These are phyloP conservation scores for Rhizopogon parksii DNA, from an alignment of 1,284 basidiomycete species.

Conservation along the genomic window DNA sequence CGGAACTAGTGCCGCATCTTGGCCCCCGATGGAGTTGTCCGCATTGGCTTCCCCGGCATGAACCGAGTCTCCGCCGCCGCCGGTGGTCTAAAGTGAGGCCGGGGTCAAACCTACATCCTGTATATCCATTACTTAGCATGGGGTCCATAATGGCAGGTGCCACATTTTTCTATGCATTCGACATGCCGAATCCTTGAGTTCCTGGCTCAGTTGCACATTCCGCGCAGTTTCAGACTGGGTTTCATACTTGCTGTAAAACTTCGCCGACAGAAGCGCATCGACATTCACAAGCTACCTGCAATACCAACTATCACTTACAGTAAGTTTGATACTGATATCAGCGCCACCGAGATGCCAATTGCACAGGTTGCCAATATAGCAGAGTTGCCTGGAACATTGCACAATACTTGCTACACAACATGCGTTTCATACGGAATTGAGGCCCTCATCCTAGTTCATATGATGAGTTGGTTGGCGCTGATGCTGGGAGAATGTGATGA, in stretches of 20 bases:
- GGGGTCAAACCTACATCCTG: too few relatives aligned
- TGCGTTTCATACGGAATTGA: background rate
- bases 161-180: too few relatives aligned
- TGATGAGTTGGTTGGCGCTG: background rate
- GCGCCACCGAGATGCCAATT: background rate
- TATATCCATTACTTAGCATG: background rate
- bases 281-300: background rate
- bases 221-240: background rate
- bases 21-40: background rate
- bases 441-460: background rate
- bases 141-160: background rate
- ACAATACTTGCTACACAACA: background rate
- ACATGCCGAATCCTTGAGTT: background rate
- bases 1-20: too few relatives aligned
- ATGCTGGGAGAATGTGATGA: background rate
- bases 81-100: too few relatives aligned
- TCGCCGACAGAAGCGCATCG: constrained; percentile 1
- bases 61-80: background rate
- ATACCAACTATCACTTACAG: background rate
- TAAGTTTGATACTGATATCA: background rate
- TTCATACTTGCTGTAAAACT: background rate
- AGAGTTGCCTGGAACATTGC: background rate
- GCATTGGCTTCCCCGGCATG: background rate
- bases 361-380: background rate
- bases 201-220: background rate